Percentiles rank a stretch among this genome's conserved stretches.
These are phyloP conservation scores for Aspergillus eucalypticola DNA, from an alignment of 2,329 filamentous ascomycete genomes.

Conservation along the genomic window DNA sequence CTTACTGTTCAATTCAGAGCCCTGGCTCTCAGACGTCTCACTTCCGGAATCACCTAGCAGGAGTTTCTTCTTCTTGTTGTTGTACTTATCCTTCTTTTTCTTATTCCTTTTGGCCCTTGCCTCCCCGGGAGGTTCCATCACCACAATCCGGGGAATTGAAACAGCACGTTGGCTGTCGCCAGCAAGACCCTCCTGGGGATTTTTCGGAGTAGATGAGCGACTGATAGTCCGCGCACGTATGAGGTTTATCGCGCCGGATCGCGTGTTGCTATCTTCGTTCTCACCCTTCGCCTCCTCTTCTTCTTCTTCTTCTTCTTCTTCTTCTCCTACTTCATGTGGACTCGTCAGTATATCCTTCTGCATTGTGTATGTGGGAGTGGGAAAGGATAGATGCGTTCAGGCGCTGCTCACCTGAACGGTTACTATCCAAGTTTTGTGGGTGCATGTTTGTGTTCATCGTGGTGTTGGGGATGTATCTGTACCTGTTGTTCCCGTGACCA, in stretches of 20 bases:
- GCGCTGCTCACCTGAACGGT: background rate
- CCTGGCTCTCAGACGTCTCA: background rate
- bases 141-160: background rate
- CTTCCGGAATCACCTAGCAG: background rate
- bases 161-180: no score
- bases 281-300: background rate
- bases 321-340: background rate
- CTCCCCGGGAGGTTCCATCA: constrained; percentile 3
- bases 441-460: background rate
- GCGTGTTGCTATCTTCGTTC: constrained; percentile 10
- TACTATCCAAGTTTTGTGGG: background rate
- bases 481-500: background rate
- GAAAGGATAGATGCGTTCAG: background rate
- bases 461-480: background rate
- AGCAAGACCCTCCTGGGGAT: background rate
- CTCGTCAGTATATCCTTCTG: background rate
- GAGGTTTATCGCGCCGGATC: constrained; percentile 17
- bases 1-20: background rate
- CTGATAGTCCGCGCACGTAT: constrained; percentile 16
- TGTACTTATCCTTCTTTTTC: constrained; percentile 8
- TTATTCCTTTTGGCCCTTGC: constrained; percentile 18
- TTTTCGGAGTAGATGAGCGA: constrained; percentile 3
- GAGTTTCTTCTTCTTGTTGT: constrained; percentile 12
- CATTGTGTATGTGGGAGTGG: background rate
- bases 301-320: background rate